phyloP scores from a whole-genome alignment of 345 rosid genomes.

The Excoecaria agallocha region DNA sequence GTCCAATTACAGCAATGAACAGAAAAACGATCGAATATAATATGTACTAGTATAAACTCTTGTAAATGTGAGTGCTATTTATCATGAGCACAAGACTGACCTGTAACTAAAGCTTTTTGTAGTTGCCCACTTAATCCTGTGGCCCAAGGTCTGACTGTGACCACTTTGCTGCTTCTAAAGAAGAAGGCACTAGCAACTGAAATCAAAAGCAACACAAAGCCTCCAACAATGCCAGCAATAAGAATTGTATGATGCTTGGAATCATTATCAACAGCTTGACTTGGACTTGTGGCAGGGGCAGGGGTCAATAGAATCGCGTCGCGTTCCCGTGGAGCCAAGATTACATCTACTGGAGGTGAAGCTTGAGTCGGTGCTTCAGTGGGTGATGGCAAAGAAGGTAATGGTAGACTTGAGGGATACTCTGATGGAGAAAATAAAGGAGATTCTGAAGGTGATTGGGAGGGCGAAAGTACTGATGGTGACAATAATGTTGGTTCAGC shows the following conservation, averaged over 20 bases:
- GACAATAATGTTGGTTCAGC: constrained; percentile 12
- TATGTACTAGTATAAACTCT: no score
- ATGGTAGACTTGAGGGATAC: constrained; percentile 25
- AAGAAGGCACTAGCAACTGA: constrained; percentile 39
- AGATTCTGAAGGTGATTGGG: constrained; percentile 33
- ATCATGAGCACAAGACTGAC: constrained; percentile 27
- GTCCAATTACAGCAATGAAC: neutral
- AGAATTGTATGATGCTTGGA: constrained; percentile 29
- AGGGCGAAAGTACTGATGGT: constrained; percentile 20
- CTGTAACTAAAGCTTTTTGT: constrained; percentile 72
- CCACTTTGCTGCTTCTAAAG: constrained; percentile 57
- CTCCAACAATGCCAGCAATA: constrained; percentile 44
- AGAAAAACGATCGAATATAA: no score
- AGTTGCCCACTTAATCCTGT: constrained; percentile 88
- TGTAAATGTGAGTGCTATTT: neutral
- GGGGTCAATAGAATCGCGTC: constrained; percentile 24
- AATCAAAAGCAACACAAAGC: constrained; percentile 38
- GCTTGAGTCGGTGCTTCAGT: constrained; percentile 25
- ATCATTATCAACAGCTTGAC: constrained; percentile 10
- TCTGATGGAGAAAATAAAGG: constrained; percentile 33
- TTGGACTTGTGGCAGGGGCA: constrained; percentile 39
- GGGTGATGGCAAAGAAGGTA: constrained; percentile 40
- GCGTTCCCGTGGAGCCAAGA: constrained; percentile 25
- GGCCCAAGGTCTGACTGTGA: constrained; percentile 80
- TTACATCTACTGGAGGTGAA: constrained; percentile 9